Base-by-base conservation (phyloP, 257 asterid genomes). In the Vinca minor region DNA sequence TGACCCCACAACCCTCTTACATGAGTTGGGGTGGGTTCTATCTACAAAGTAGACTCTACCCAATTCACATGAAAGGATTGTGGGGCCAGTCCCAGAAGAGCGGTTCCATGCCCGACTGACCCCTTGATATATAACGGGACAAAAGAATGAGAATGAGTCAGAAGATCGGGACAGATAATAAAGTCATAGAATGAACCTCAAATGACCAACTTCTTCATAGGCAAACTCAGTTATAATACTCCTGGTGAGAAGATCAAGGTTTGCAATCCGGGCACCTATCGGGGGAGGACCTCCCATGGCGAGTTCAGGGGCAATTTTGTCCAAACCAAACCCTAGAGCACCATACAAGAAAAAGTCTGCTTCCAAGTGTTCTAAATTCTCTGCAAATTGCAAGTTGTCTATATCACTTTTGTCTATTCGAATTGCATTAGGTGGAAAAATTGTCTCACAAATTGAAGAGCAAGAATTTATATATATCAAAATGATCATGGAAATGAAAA, bases 201-300 rank as follows among this genome's bases (percentile, higher is more conserved):
- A 41, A 62, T 75, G 76, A 48, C 82, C 88, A 41, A 83, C 54
- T 48, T 48, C 54, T 20, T 20, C 28, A 48, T n/a, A 48, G 13
- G 54, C 83, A 63, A 83, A 80, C 46, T 83, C 80, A 5, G 11
- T 49, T 29, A 76, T 59, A 4, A 79, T 44, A 0, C 8, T 52
- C 0, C 4, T 4, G 0, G 84, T 71, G 29, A 66, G 14, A 49
- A 6, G 11, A 58, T 80, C 85, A 29, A 80, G 81, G 65, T 77
- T 80, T 11, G 82, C 83, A 32, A 68, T 79, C 42, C 18, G 76
- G 4, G 62, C 84, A 28, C 81, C 85, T 28, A 59, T 48, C 2
- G 85, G 88, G 3, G 80, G 79, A 8, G 84, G 88, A 12, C 85
- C 88, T 0, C 79, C 82, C 71, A 41, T 49, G 17, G 66, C 69